Evolutionary conservation across 352 stramenopile genomes (phyloP).

Genomic region (Globisporangium sylvaticum): DNA sequence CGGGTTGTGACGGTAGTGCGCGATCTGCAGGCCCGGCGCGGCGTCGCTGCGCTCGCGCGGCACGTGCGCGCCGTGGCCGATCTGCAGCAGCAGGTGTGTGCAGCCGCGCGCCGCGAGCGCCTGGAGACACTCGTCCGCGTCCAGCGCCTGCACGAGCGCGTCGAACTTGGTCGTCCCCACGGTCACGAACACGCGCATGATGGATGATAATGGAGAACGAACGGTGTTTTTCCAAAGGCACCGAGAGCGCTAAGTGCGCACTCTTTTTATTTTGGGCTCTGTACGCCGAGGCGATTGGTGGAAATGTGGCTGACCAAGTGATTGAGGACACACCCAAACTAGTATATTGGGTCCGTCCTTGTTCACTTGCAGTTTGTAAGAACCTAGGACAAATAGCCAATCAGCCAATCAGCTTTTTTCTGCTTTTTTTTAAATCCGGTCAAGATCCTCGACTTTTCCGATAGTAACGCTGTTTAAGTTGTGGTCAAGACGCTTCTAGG

Average conservation of each 20-base stretch:
- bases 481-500: too few relatives aligned
- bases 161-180: constrained; percentile 95
- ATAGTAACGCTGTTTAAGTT: too few relatives aligned
- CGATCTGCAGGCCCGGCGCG: constrained; percentile 35
- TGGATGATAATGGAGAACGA: neutral
- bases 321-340: neutral
- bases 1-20: constrained; percentile 88
- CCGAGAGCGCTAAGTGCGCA: neutral
- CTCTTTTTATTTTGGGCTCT: neutral
- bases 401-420: too few relatives aligned
- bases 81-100: constrained; percentile 69
- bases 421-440: too few relatives aligned
- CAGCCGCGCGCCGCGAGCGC: constrained; percentile 55
- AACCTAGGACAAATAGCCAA: too few relatives aligned
- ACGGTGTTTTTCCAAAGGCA: neutral
- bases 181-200: constrained; percentile 82
- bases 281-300: neutral
- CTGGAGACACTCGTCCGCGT: constrained; percentile 52
- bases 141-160: constrained; percentile 71
- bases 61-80: constrained; percentile 65
- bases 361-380: neutral
- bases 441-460: too few relatives aligned
- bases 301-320: neutral
- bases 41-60: constrained; percentile 21
- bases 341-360: neutral